Conservation (phyloP, 306 rosid genomes). For the Prinsepia uniflora region DNA sequence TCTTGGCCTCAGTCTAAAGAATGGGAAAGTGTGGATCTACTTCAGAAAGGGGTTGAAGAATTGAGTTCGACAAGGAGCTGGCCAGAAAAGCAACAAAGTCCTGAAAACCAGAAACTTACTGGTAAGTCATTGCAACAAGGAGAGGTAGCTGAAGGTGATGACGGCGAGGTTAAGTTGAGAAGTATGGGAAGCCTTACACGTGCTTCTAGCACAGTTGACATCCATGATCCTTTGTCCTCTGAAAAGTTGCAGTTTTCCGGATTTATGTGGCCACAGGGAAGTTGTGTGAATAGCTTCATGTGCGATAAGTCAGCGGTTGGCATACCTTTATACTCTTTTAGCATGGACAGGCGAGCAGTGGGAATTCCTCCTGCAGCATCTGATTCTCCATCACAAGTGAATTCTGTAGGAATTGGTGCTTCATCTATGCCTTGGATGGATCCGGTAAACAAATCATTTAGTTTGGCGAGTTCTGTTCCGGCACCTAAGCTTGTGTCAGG, state of each 20-base stretch:
- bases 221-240: conserved; percentile 52
- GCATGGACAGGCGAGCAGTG: conserved; percentile 67
- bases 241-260: conserved; percentile 91
- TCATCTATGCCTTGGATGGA: conserved; percentile 92
- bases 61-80: conserved; percentile 52
- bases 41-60: conserved; percentile 65
- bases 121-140: conserved; percentile 48
- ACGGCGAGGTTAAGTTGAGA: conserved; percentile 68
- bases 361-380: conserved; percentile 72
- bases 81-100: conserved; percentile 61
- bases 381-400: conserved; percentile 71
- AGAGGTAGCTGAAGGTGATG: conserved; percentile 56
- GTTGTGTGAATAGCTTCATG: conserved; percentile 66
- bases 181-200: conserved; percentile 57
- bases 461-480: conserved; percentile 86
- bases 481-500: conserved; percentile 91
- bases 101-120: conserved; percentile 45
- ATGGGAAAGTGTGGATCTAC: conserved; percentile 81
- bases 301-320: conserved; percentile 84
- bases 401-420: conserved; percentile 72
- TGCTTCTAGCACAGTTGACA: conserved; percentile 50
- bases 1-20: conserved; percentile 75
- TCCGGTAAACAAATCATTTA: conserved; percentile 76
- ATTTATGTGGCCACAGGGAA: conserved; percentile 76
- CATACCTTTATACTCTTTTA: conserved; percentile 91